Conservation (phyloP, 805 yeast species). For the Torulaspora microellipsoides region DNA sequence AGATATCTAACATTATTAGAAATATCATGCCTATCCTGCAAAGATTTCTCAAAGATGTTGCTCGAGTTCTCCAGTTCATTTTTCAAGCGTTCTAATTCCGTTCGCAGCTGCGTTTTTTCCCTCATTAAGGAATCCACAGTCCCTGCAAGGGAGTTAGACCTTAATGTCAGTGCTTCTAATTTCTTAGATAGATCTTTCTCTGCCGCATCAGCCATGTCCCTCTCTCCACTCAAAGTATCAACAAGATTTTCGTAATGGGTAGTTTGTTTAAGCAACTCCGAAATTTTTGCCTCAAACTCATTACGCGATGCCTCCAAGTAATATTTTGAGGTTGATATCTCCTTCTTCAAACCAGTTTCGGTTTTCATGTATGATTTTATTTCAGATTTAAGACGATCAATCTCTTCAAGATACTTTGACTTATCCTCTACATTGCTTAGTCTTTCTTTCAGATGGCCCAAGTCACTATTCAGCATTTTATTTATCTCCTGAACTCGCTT, state of each 20-base stretch:
- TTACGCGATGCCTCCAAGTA: slow-evolving; percentile 53
- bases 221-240: slow-evolving; percentile 41
- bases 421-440: slow-evolving; percentile 39
- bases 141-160: slow-evolving; percentile 52
- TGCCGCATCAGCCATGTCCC: slow-evolving; percentile 39
- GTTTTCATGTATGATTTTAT: slow-evolving; percentile 51
- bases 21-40: slow-evolving; percentile 23
- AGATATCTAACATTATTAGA: slow-evolving; percentile 22
- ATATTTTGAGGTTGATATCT: slow-evolving; percentile 55
- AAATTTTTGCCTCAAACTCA: slow-evolving; percentile 35
- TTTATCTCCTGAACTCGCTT: slow-evolving; percentile 46
- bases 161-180: slow-evolving; percentile 44
- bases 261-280: slow-evolving; percentile 40
- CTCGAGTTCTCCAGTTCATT: slow-evolving; percentile 34
- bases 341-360: slow-evolving; percentile 64
- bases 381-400: slow-evolving; percentile 50
- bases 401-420: slow-evolving; percentile 46
- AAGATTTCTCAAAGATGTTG: slow-evolving; percentile 12
- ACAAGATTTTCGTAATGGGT: slow-evolving; percentile 39
- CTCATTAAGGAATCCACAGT: slow-evolving; percentile 55
- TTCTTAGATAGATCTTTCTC: slow-evolving; percentile 45
- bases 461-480: slow-evolving; percentile 51
- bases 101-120: slow-evolving; percentile 59
- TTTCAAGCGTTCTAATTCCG: slow-evolving; percentile 47
- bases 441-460: slow-evolving; percentile 47